Evolutionary conservation across 495 filamentous ascomycete species (phyloP).

Genomic region (Cercophora scortea): DNA sequence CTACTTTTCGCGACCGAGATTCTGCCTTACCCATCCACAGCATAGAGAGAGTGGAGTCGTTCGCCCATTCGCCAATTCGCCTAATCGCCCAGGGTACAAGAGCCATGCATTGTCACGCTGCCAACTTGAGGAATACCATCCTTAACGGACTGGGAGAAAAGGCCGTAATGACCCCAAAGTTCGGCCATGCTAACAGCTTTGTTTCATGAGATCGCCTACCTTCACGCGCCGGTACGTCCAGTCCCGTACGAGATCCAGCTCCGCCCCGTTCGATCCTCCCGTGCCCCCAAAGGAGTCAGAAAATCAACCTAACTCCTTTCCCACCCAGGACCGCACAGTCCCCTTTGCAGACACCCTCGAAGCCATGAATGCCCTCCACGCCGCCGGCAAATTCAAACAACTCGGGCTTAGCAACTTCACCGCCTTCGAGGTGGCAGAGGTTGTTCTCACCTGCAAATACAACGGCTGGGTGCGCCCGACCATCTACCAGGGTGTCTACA

Average conservation of each 20-base stretch:
- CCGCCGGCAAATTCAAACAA: conserved; percentile 70
- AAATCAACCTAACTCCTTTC: neutral
- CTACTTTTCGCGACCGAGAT: no score
- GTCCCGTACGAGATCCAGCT: neutral
- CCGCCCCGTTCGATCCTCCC: neutral
- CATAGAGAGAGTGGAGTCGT: no score
- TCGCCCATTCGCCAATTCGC: no score
- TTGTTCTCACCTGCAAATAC: conserved; percentile 62
- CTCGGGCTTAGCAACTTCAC: conserved; percentile 73
- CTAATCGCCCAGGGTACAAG: no score
- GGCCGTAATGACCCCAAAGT: no score
- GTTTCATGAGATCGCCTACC: conserved; percentile 55
- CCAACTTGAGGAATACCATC: no score
- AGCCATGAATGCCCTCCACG: conserved; percentile 62
- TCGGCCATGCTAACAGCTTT: neutral
- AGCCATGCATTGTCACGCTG: no score
- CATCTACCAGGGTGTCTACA: conserved; percentile 60
- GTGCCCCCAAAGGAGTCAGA: neutral
- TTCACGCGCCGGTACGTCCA: conserved; percentile 55
- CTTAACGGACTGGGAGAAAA: no score
- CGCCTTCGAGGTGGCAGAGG: conserved; percentile 77
- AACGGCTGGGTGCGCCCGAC: conserved; percentile 60
- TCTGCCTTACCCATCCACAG: no score
- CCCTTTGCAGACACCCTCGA: conserved; percentile 66
- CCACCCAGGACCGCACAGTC: conserved; percentile 50